A percentile compares a stretch with the other conserved stretches of the same genome.
Conservation (phyloP, 2,329 filamentous ascomycete genomes). For the Diplodia intermedia region DNA sequence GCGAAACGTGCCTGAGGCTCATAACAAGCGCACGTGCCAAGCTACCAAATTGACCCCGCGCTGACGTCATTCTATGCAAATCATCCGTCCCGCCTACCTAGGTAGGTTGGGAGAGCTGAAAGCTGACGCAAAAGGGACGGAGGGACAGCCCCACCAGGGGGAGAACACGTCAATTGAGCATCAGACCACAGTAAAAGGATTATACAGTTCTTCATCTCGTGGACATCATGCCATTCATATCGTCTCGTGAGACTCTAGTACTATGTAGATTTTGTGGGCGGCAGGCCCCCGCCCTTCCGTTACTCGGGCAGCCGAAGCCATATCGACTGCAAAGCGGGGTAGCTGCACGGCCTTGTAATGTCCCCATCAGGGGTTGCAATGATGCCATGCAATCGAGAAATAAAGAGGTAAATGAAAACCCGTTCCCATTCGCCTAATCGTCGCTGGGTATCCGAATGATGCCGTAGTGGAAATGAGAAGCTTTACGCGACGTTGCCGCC, state of each 20-base stretch:
- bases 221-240: constrained; percentile 32
- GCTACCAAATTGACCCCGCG: not conserved
- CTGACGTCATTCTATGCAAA: constrained; percentile 15
- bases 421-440: constrained; percentile 12
- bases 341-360: not conserved
- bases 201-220: constrained; percentile 3
- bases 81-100: constrained; percentile 5
- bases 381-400: constrained; percentile 1
- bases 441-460: constrained; percentile 17
- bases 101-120: not conserved
- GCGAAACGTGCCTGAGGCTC: not conserved
- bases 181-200: not conserved
- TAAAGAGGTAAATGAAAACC: constrained; percentile 4
- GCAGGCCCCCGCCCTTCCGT: not conserved
- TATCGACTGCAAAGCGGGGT: constrained; percentile 4
- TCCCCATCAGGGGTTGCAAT: not conserved
- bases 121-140: not conserved
- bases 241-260: constrained; percentile 19
- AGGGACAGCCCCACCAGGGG: not conserved
- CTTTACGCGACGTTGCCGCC: constrained; percentile 3
- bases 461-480: not conserved
- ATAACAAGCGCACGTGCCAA: not conserved
- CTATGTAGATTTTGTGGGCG: constrained; percentile 2
- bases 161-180: not conserved
- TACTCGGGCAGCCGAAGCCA: constrained; percentile 4